A percentile compares a stretch with the other conserved stretches of the same genome.
Evolutionary conservation across 331 rosid genomes (phyloP).

Genomic region (Saraca asoca): DNA sequence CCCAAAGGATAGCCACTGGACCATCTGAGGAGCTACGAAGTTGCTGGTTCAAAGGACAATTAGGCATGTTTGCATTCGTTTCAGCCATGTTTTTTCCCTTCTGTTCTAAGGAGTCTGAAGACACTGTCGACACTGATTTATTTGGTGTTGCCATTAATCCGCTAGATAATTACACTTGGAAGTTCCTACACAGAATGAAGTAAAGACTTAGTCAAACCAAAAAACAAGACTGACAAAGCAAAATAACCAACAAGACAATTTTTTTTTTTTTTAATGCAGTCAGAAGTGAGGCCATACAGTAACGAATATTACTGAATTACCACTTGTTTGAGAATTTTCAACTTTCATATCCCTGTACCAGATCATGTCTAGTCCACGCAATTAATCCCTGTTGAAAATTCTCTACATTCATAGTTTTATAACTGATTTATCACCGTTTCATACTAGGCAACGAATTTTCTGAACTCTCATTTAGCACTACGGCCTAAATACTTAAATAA

Average conservation of each 20-base stretch:
- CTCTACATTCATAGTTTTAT: too few species aligned
- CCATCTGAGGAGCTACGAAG: constrained; percentile 60
- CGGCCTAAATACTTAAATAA: too few species aligned
- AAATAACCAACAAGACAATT: neutral
- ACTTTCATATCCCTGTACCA: too few species aligned
- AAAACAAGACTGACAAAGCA: neutral
- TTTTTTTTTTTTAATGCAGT: too few species aligned
- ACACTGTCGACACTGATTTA: constrained; percentile 39
- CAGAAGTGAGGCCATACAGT: too few species aligned
- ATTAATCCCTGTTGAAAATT: too few species aligned
- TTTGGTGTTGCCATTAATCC: constrained; percentile 53
- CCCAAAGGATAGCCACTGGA: constrained; percentile 91
- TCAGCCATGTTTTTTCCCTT: constrained; percentile 53
- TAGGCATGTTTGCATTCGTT: constrained; percentile 51
- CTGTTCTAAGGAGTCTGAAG: constrained; percentile 55
- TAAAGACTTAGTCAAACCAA: constrained; percentile 25
- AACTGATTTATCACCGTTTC: too few species aligned
- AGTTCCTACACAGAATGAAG: constrained; percentile 40
- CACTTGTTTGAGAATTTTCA: too few species aligned
- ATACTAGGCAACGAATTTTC: too few species aligned
- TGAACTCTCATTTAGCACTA: too few species aligned
- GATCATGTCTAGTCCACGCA: too few species aligned
- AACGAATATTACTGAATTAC: too few species aligned
- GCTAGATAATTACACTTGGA: constrained; percentile 31
- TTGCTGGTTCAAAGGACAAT: constrained; percentile 57